Conservation (phyloP, 345 rosid genomes). For the Heritiera littoralis region DNA sequence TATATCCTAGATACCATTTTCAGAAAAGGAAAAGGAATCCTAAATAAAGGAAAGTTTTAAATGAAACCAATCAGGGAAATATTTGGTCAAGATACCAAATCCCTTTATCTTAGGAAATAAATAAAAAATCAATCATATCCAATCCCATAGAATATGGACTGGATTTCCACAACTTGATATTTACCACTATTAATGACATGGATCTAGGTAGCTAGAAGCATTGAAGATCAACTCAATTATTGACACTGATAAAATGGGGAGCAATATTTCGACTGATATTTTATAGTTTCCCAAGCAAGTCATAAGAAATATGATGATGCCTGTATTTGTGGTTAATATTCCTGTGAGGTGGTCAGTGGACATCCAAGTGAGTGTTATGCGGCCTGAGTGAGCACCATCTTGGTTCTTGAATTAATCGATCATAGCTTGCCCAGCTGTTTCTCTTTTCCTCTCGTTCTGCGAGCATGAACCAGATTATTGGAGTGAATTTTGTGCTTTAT, state of each 20-base stretch:
- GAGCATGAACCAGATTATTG: neutral
- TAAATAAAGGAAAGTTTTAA: too few species aligned
- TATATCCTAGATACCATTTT: too few species aligned
- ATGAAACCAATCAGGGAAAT: too few species aligned
- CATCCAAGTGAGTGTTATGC: constrained; percentile 1
- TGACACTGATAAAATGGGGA: neutral
- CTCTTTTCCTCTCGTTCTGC: neutral
- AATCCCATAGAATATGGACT: too few species aligned
- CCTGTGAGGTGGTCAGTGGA: neutral
- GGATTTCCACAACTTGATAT: too few species aligned
- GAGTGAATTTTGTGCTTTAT: constrained; percentile 3
- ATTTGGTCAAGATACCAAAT: too few species aligned
- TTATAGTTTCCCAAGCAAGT: neutral
- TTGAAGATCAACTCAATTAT: neutral
- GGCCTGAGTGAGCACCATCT: neutral
- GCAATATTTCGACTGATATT: neutral
- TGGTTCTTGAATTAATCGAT: neutral
- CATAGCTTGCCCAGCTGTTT: neutral
- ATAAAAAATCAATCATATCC: too few species aligned
- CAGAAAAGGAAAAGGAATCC: too few species aligned
- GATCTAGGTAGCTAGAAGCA: neutral
- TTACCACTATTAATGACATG: neutral
- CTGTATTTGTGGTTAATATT: constrained; percentile 6
- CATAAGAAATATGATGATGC: neutral
- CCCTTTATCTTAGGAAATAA: too few species aligned